These are phyloP conservation scores for Lagerstroemia speciosa DNA, from an alignment of 345 rosid genomes.

Conservation along the genomic window DNA sequence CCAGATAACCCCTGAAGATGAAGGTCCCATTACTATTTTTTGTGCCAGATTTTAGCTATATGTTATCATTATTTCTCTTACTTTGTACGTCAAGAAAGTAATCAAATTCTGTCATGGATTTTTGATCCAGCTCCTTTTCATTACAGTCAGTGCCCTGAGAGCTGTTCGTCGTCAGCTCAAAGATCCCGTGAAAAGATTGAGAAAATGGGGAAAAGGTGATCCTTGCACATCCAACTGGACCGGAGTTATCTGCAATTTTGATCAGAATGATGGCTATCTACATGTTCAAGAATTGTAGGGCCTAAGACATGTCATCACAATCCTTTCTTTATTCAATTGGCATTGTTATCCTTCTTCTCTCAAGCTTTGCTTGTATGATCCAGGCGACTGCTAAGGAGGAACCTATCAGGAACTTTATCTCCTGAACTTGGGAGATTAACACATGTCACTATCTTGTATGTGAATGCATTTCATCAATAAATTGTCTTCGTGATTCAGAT, in stretches of 20 bases:
- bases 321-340: neutral
- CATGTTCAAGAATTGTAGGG: constrained; percentile 70
- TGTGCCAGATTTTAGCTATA: neutral
- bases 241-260: constrained; percentile 64
- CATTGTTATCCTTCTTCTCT: no score
- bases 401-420: constrained; percentile 69
- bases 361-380: constrained; percentile 6
- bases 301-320: neutral
- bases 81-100: neutral
- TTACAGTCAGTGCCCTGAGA: constrained; percentile 51
- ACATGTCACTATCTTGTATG: constrained; percentile 52
- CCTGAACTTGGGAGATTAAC: constrained; percentile 72
- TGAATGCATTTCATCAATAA: neutral
- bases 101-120: neutral
- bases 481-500: neutral
- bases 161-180: constrained; percentile 36
- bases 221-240: constrained; percentile 89
- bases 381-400: constrained; percentile 71
- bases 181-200: constrained; percentile 52
- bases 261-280: constrained; percentile 48
- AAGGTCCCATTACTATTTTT: neutral
- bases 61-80: neutral
- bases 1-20: constrained; percentile 5
- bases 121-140: neutral
- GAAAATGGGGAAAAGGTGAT: constrained; percentile 69